Base-by-base conservation (phyloP, 768 basidiomycete species). In the Hygrophorus pudorinus region DNA sequence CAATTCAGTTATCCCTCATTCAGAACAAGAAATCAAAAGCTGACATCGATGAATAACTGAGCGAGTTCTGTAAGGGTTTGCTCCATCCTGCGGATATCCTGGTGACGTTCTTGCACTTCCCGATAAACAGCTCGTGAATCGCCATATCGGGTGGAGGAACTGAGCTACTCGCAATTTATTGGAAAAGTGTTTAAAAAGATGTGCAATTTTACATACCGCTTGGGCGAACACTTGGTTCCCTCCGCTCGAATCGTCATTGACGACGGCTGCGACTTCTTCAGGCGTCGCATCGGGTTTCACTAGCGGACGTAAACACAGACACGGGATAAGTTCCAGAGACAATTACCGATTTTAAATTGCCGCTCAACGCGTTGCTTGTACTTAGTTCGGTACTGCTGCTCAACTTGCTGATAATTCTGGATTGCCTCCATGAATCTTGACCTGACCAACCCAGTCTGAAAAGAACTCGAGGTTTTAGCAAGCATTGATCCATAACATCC, bases 31-130 rank as follows among this genome's bases (percentile, higher is more conserved):
- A 10, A 11, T 33, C 16, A 32, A 30, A n/a, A 5, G 67, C 81
- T 35, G 43, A 90, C 89, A 59, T 98, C 94, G 59, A 89, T 90
- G 70, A 97, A 96, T 53, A 99, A 70, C 57, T 94, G 90, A 7
- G 91, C 92, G 34, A 98, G 76, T 64, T 98, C 90, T 12, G 79
- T 81, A 37, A 99, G 68, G 10, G 92, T 98, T 65, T 76, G 75
- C 62, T 97, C 94, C 56, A 99, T 98, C 56, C 84, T 84, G 63
- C 89, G 81, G 62, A 99, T 88, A 54, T 99, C 93, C 61, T 85
- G 85, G 57, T 98, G 92, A 48, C 94, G 82, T 55, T 85, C 87
- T 66, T 98, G 94, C 13, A 96, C 94, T 59, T 98, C 94, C 41
- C 82, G 79, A 63, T 93, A 96, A 3, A 93, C 92, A 10, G 84